These are phyloP conservation scores for Tolypocladium ophioglossoides DNA, from an alignment of 2,329 filamentous ascomycete genomes.

Conservation along the genomic window DNA sequence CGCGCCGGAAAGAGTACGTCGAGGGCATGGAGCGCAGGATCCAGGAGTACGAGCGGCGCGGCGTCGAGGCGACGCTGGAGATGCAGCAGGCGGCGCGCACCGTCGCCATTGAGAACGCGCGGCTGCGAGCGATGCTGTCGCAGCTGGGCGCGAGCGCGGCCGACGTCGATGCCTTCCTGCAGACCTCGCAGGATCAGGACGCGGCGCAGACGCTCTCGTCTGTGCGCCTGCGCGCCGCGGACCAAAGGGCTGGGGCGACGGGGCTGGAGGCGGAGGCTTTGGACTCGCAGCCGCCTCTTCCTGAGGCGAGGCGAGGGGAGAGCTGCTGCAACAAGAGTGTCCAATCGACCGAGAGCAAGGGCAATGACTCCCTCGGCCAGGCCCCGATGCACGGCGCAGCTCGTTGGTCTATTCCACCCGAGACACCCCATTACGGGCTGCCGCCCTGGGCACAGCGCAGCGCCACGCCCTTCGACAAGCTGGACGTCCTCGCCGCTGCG, in stretches of 20 bases:
- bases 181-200: slow-evolving; percentile 21
- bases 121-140: slow-evolving; percentile 31
- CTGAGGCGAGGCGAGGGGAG: not conserved
- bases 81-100: slow-evolving; percentile 42
- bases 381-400: not conserved
- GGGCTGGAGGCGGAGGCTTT: not conserved
- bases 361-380: not conserved
- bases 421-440: not conserved
- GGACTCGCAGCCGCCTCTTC: not conserved
- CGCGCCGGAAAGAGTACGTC: slow-evolving; percentile 38
- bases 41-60: slow-evolving; percentile 35
- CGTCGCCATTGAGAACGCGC: slow-evolving; percentile 37
- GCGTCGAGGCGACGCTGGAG: slow-evolving; percentile 37
- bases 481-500: slow-evolving; percentile 27
- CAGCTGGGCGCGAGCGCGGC: slow-evolving; percentile 25
- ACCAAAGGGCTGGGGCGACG: not conserved
- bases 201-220: slow-evolving; percentile 14
- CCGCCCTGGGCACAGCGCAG: not conserved
- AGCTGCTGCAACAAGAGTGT: not conserved
- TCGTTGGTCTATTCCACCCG: not conserved
- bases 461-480: slow-evolving; percentile 18
- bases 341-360: not conserved
- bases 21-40: slow-evolving; percentile 35
- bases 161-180: slow-evolving; percentile 30
- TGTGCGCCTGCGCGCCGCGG: slow-evolving; percentile 1